Conservation (phyloP, 345 rosid species). For the Gossypium longicalyx region DNA sequence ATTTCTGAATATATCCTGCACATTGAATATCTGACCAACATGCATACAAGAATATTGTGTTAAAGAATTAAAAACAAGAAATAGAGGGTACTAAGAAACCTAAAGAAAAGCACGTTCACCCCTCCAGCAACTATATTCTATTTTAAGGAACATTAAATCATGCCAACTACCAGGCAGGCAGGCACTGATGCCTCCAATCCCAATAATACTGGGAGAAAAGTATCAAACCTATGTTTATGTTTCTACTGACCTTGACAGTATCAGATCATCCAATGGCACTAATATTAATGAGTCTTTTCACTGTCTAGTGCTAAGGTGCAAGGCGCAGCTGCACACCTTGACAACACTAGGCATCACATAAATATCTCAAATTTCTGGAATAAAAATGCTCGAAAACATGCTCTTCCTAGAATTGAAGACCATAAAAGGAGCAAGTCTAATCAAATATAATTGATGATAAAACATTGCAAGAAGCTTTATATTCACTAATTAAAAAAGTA, state of each 20-base stretch:
- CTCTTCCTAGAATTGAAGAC: not conserved
- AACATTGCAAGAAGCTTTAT: not conserved
- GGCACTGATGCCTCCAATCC: not conserved
- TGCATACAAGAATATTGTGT: not conserved
- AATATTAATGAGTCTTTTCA: not conserved
- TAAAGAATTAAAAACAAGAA: slow-evolving; percentile 5
- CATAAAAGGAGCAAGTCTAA: not conserved
- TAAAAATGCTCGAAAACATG: not conserved
- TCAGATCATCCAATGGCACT: not conserved
- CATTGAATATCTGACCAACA: slow-evolving; percentile 49
- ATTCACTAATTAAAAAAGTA: not conserved
- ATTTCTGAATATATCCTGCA: slow-evolving; percentile 43
- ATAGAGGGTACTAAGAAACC: not conserved
- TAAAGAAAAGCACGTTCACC: not conserved
- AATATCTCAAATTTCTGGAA: not conserved
- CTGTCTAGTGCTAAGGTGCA: no score
- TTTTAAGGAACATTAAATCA: slow-evolving; percentile 4
- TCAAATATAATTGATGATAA: not conserved
- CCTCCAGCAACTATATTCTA: not conserved
- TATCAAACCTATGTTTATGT: not conserved
- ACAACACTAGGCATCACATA: not conserved
- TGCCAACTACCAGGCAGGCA: not conserved
- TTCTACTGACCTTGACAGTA: not conserved
- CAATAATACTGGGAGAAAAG: not conserved
- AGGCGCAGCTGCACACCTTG: no score